Evolutionary conservation across 164 flowering plant species (phyloP), one percentile per base, ranked within the genome.

Genomic region (Vitis amurensis): DNA sequence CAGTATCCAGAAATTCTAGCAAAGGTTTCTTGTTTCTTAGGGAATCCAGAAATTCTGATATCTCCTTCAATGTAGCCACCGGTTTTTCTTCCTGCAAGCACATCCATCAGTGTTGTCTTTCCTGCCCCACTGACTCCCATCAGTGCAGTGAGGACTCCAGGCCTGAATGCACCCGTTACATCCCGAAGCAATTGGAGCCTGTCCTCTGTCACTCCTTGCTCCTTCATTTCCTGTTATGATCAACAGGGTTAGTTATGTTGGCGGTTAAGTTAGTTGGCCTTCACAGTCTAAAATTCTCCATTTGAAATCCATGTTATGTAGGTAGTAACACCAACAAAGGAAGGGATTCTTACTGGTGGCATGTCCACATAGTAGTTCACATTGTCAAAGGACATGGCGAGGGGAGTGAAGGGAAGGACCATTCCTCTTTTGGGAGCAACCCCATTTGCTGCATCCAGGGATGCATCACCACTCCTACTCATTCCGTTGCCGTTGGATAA

Each of bases 91-190:
- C 98, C 98, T 0, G 98, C 92, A 37, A 94, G 75, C 71, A 94
- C 98, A 82, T 89, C 94, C 94, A 89, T 88, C 74, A 89, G 69
- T 2, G 94, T 89, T 1, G 94, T 89, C 84, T 89, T 94, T 70
- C 98, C 97, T 9, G 98, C 98, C 49, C 98, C 98, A 74, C 97
- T 92, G 14, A 92, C 92, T 67, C 94, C 93, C 93, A 89, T 89
- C 30, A 89, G 72, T 23, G 93, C 93, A 9, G 91, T 87, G 62
- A 89, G 64, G 15, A 89, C 86, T 71, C 94, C 94, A 9, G 94
- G 94, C 77, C 90, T 82, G 69, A 89, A 89, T 59, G 90, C 83
- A 16, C 94, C 89, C 11, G 94, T 88, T 30, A 88, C 88, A 48
- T 69, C 89, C n/a, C 85, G 68, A 13, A 89, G 90, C 47, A 89